Conservation (phyloP, 768 basidiomycete genomes). For the Amanita subjunquillea region DNA sequence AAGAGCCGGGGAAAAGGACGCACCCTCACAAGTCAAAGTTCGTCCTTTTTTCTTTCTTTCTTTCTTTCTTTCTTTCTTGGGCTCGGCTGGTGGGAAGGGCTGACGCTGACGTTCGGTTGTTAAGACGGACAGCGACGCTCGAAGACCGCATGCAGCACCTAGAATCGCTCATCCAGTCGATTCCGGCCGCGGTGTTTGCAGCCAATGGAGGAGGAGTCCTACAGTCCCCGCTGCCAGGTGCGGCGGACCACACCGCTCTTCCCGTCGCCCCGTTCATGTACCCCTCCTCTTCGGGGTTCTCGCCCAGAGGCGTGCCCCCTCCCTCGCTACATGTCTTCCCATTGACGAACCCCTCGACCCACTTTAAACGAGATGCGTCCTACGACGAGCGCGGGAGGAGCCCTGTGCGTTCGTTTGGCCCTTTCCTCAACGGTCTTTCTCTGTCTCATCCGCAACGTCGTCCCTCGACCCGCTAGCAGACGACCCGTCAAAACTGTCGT, state of each 20-base stretch:
- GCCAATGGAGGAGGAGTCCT: conserved; percentile 28
- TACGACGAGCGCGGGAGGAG: conserved; percentile 34
- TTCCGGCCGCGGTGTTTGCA: conserved; percentile 72
- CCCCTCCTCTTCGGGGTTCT: conserved; percentile 21
- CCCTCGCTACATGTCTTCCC: conserved; percentile 71
- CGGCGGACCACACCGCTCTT: conserved; percentile 11
- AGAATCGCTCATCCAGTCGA: conserved; percentile 76
- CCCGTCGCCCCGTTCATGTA: conserved; percentile 32
- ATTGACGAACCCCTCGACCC: conserved; percentile 71
- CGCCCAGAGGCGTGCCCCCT: conserved; percentile 54
- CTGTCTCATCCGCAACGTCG: conserved; percentile 10
- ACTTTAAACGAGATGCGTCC: conserved; percentile 43
- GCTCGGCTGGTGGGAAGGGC: neutral
- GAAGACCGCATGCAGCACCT: conserved; percentile 87
- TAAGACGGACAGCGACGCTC: conserved; percentile 68
- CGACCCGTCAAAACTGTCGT: conserved; percentile 50
- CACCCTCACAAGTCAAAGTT: conserved; percentile 87
- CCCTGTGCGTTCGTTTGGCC: conserved; percentile 28
- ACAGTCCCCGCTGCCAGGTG: conserved; percentile 15
- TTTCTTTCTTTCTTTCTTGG: neutral
- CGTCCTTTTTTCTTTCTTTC: conserved; percentile 15
- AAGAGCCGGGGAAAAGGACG: conserved; percentile 77
- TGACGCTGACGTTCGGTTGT: neutral
- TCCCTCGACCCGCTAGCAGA: conserved; percentile 38
- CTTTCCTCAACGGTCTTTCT: conserved; percentile 27